These are phyloP conservation scores for Serendipita sp. DNA, from an alignment of 768 basidiomycete species.

Conservation along the genomic window DNA sequence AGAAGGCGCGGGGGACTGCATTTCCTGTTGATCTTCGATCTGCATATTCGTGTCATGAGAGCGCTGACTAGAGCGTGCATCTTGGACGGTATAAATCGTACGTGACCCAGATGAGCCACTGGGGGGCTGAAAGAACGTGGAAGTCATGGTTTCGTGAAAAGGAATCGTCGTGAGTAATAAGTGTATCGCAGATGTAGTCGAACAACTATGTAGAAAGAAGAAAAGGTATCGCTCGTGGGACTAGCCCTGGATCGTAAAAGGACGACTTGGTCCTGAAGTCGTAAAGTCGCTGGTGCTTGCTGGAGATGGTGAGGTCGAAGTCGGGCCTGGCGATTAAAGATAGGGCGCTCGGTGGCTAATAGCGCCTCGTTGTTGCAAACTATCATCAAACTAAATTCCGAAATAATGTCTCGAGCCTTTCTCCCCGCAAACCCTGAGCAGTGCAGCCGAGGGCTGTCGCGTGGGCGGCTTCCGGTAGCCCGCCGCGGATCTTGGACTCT, in stretches of 20 bases:
- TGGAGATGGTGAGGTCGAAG: constrained; percentile 2
- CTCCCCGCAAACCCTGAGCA: neutral
- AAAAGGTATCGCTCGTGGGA: constrained; percentile 5
- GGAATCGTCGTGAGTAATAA: neutral
- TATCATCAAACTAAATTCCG: neutral
- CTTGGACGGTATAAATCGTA: neutral
- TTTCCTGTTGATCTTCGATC: neutral
- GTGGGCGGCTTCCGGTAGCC: no score
- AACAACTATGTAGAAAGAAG: neutral
- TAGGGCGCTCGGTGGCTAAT: no score
- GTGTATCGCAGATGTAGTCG: neutral
- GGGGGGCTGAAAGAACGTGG: neutral
- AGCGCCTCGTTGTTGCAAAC: no score
- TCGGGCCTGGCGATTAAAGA: no score
- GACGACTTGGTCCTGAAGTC: neutral
- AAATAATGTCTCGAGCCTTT: neutral
- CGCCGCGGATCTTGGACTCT: neutral
- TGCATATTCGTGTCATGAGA: neutral
- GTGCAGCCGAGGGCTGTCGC: no score
- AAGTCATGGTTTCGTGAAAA: neutral
- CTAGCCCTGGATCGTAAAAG: neutral
- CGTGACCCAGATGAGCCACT: neutral
- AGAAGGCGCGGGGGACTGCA: neutral
- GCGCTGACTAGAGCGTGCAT: neutral
- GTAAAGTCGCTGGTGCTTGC: neutral